Percentiles rank a stretch among this genome's conserved stretches.
Conservation (phyloP, 2,329 filamentous ascomycete genomes). For the Fusarium euwallaceae region DNA sequence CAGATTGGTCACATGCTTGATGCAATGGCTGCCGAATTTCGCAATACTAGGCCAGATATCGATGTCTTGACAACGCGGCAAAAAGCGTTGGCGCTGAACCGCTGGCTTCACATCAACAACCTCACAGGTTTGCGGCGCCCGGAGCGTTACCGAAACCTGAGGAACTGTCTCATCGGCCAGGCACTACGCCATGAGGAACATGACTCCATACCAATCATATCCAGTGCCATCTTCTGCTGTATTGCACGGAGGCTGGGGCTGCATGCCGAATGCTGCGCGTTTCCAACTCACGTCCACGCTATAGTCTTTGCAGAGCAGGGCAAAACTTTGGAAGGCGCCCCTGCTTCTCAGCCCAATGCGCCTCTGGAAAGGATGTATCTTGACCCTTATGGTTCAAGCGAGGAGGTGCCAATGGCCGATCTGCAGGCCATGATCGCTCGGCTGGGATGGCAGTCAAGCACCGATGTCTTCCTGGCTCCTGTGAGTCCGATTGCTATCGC, state of each 20-base stretch:
- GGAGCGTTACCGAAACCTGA: conserved; percentile 79
- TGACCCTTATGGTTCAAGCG: conserved; percentile 80
- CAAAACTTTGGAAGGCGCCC: conserved; percentile 69
- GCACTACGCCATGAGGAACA: conserved; percentile 80
- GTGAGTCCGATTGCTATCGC: conserved; percentile 77
- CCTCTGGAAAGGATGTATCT: conserved; percentile 75
- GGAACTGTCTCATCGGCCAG: conserved; percentile 90
- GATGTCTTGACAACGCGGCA: conserved; percentile 70
- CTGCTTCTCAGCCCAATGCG: conserved; percentile 55
- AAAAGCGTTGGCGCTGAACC: conserved; percentile 76
- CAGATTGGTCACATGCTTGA: conserved; percentile 77
- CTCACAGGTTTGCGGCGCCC: conserved; percentile 78
- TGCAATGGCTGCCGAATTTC: conserved; percentile 70
- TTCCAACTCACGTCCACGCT: conserved; percentile 88
- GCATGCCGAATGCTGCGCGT: conserved; percentile 81
- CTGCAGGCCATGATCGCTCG: conserved; percentile 71
- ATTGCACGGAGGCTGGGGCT: conserved; percentile 81
- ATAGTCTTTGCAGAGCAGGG: conserved; percentile 76
- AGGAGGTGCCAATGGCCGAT: conserved; percentile 72
- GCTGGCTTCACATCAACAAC: conserved; percentile 76
- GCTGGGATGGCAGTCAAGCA: conserved; percentile 58
- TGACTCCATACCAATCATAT: conserved; percentile 87
- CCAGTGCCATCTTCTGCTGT: conserved; percentile 86
- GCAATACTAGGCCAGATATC: conserved; percentile 64
- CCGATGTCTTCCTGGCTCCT: conserved; percentile 70